These are phyloP conservation scores for Neurospora discreta DNA, from an alignment of 495 filamentous ascomycete genomes.

Conservation along the genomic window DNA sequence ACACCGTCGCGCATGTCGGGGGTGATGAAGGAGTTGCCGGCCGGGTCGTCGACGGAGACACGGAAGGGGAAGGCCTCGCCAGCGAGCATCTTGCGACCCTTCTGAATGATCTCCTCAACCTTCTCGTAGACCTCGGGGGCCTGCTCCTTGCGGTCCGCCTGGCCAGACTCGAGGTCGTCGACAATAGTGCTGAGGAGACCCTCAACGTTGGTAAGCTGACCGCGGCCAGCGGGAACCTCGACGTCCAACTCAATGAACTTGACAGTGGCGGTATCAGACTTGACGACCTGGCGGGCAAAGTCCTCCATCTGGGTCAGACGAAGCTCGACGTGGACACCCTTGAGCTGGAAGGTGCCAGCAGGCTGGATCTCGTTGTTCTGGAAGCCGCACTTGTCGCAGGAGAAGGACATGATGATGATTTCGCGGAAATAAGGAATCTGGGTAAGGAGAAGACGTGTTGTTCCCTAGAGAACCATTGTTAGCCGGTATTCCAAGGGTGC, in stretches of 20 bases:
- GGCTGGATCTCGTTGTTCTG: conserved; percentile 86
- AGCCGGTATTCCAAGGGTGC: neutral
- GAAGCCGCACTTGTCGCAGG: conserved; percentile 78
- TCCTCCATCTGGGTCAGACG: conserved; percentile 58
- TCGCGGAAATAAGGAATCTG: conserved; percentile 94
- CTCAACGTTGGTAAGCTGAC: conserved; percentile 86
- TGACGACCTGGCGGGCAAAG: conserved; percentile 77
- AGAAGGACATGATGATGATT: conserved; percentile 92
- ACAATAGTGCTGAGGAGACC: conserved; percentile 68
- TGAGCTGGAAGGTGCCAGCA: conserved; percentile 81
- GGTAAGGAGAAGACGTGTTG: conserved; percentile 74
- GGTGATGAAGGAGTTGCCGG: conserved; percentile 96
- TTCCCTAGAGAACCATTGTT: conserved; percentile 44
- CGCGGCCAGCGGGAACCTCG: conserved; percentile 79
- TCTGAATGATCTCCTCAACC: conserved; percentile 59
- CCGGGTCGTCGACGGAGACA: conserved; percentile 74
- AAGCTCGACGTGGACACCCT: conserved; percentile 69
- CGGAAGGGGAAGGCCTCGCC: conserved; percentile 78
- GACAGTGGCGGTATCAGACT: conserved; percentile 74
- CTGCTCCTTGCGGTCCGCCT: conserved; percentile 59
- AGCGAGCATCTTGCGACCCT: conserved; percentile 59
- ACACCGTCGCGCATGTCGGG: conserved; percentile 63
- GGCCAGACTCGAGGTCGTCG: conserved; percentile 64
- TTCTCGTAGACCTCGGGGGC: conserved; percentile 65
- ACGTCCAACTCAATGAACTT: conserved; percentile 77